Evolutionary conservation across 1,284 basidiomycete genomes (phyloP).

Genomic region (Melanopsichium pennsylvanicum): DNA sequence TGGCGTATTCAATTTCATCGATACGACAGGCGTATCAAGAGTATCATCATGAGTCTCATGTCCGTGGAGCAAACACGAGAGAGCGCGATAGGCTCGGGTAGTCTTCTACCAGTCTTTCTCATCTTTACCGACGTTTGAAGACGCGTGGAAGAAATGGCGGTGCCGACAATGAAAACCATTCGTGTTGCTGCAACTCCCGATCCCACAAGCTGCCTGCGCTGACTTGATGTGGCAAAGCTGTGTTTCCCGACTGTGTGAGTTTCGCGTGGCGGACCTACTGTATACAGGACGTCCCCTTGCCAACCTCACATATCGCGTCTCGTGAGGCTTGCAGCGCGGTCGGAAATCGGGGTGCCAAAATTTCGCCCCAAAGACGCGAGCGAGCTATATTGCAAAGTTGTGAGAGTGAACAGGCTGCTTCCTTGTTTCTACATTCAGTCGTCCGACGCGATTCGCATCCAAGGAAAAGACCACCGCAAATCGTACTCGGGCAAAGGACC

Average conservation of each 20-base stretch:
- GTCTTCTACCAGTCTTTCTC: too few relatives aligned
- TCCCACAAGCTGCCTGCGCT: background rate
- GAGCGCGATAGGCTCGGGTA: too few relatives aligned
- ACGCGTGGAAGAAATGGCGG: background rate
- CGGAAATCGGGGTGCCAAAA: constrained; percentile 18
- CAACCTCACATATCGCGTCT: constrained; percentile 4
- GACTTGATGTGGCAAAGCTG: background rate
- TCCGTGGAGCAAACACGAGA: too few relatives aligned
- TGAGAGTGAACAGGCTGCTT: background rate
- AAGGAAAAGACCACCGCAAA: background rate
- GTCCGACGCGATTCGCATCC: background rate
- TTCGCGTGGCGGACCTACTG: background rate
- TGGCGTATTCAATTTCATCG: too few relatives aligned
- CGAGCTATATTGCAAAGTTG: background rate
- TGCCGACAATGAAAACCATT: background rate
- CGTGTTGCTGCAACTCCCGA: constrained; percentile 1
- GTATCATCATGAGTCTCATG: too few relatives aligned
- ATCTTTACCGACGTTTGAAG: constrained; percentile 6
- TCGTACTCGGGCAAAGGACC: too few relatives aligned
- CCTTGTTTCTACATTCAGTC: constrained; percentile 1
- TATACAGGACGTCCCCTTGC: too few relatives aligned
- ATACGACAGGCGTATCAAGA: too few relatives aligned
- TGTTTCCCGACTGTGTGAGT: background rate
- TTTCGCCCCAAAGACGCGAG: constrained; percentile 3
- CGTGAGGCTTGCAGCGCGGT: constrained; percentile 1